Evolutionary conservation across 148 eudicot species (phyloP), one percentile per base, ranked within the genome.

Genomic region (Fallopia convolvulus): DNA sequence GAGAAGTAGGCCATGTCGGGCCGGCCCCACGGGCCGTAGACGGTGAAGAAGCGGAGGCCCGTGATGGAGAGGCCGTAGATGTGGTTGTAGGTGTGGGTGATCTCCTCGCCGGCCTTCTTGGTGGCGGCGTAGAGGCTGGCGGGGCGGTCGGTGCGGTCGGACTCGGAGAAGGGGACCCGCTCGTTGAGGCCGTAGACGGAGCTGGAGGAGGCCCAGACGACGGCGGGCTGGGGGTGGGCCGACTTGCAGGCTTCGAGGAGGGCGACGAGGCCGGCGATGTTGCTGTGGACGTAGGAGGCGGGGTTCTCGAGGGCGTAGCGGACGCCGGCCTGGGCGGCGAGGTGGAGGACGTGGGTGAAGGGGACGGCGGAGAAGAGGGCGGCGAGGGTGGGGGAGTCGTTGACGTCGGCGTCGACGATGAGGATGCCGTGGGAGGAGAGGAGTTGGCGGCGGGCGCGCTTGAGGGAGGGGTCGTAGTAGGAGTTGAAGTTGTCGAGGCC

Each of bases 1-100:
- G 89, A 88, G 74, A 89, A 91, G 53, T 91, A 91, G 0, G 97
- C 97, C 97, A 91, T 91, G 81, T 91, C 97, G 82, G 97, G 97
- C 26, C 97, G 55, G 20, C 97, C 97, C 93, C 91, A 91, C 33
- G 97, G 97, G 23, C 97, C 97, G 76, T 91, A 91, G 0, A 91
- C 97, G 7, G 97, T 91, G 78, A 91, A 91, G 63, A 91, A 91
- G 0, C 97, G 77, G 32, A 91, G 79, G 58, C 91, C 97, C 15
- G 97, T 91, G 0, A 91, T 82, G 2, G 90, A 85, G 14, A 91
- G 80, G 41, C 97, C 97, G 83, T 91, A 88, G 2, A 91, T 91
- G 78, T 91, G 97, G 66, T 91, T 91, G 75, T 91, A 91, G 0
- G 91, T 85, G 44, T 91, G 97, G 12, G 97, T 88, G 10, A 89